Evolutionary conservation across 1,139 yeast genomes (phyloP), one percentile per base, ranked within the genome.

Genomic region (Geotrichum restrictum): DNA sequence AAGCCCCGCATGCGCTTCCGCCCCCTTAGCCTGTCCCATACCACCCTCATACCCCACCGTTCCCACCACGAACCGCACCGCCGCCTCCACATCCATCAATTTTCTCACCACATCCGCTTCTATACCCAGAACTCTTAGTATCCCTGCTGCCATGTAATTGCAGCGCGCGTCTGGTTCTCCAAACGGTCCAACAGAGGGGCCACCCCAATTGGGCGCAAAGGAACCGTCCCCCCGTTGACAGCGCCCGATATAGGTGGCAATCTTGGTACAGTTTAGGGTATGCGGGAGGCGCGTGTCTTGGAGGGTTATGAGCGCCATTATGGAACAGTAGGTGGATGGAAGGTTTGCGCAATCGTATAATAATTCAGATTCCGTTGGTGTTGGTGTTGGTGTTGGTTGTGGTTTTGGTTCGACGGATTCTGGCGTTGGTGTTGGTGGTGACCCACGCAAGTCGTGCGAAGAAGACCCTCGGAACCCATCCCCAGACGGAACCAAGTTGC

Each of bases 1-100:
- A 58, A 85, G 76, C 0, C 98, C 98, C 7, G 91, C 81, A 69
- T 93, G 98, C 1, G 94, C 76, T 67, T 93, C 98, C 21, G 78
- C 74, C 52, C 76, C 71, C 5, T 67, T 64, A 6, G 54, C 49
- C 47, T 71, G 74, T 3, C 85, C 82, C 45, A 81, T 64, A 0
- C 96, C 98, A 1, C 98, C 98, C 62, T 79, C 82, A 57, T 69
- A 75, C 39, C 41, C 42, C 34, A 38, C 27, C 3, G 55, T 46
- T 3, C 53, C 45, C 1, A 51, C 14, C 14, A 54, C 37, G 21
- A 49, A 54, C 16, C 57, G 55, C 31, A 60, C 60, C 1, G 62
- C 63, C 8, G 46, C n/a, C 2, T 54, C 51, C 4, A 49, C 49
- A 36, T 46, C 39, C 29, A 6, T 58, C 51, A 14, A 29, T 14